These are phyloP conservation scores for Gyrodon lividus DNA, from an alignment of 768 basidiomycete species.

Conservation along the genomic window DNA sequence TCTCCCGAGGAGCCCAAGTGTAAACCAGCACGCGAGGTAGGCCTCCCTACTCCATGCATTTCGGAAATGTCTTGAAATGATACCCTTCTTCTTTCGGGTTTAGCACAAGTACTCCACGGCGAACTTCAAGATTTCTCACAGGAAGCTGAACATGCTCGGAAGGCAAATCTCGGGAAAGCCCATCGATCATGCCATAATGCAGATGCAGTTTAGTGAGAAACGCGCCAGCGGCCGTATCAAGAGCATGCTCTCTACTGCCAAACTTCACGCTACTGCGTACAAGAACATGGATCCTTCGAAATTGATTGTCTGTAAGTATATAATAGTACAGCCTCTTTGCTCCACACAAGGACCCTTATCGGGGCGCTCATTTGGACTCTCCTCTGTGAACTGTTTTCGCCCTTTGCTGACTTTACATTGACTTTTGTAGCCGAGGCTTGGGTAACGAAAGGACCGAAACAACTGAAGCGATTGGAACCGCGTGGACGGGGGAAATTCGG, in stretches of 20 bases:
- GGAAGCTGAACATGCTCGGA: conserved; percentile 88
- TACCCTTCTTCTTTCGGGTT: conserved; percentile 6
- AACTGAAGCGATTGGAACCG: conserved; percentile 68
- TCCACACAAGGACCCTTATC: not conserved
- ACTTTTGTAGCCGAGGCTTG: conserved; percentile 76
- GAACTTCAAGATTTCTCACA: conserved; percentile 89
- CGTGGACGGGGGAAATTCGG: conserved; percentile 83
- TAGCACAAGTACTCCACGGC: conserved; percentile 94
- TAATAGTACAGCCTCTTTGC: not conserved
- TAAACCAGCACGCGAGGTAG: conserved; percentile 31
- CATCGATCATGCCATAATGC: conserved; percentile 92
- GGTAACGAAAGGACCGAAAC: conserved; percentile 81
- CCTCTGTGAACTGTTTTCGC: not conserved
- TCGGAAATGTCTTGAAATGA: conserved; percentile 16
- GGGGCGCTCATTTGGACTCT: not conserved
- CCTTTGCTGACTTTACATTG: conserved; percentile 4
- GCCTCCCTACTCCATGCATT: not conserved
- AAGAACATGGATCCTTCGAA: conserved; percentile 71
- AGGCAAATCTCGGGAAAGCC: conserved; percentile 88
- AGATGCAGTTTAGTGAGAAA: conserved; percentile 97
- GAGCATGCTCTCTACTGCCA: conserved; percentile 84
- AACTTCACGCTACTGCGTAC: conserved; percentile 77
- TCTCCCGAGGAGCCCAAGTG: conserved; percentile 18
- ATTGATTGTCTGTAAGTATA: conserved; percentile 76
- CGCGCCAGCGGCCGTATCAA: conserved; percentile 81